phyloP scores from a whole-genome alignment of 148 eudicot species.

The Amaranthus palmeri region DNA sequence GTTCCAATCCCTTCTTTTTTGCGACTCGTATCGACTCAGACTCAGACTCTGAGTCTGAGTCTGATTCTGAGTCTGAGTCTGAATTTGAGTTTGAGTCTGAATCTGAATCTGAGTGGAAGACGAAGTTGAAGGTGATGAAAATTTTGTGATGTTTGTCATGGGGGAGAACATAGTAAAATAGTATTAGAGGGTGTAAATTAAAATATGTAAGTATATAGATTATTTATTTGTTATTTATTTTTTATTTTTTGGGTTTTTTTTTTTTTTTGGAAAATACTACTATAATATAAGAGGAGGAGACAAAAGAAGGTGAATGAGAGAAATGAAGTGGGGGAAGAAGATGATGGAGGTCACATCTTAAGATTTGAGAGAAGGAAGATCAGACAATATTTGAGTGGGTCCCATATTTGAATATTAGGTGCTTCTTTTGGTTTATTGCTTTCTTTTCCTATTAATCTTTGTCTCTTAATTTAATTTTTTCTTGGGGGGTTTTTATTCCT shows the following conservation, averaged over 20 bases:
- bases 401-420: constrained; percentile 26
- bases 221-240: background rate
- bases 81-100: background rate
- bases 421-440: constrained; percentile 33
- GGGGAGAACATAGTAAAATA: background rate
- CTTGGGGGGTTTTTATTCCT: too few species aligned
- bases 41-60: constrained; percentile 14
- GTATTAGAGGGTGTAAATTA: constrained; percentile 1
- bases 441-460: constrained; percentile 16
- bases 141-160: constrained; percentile 20
- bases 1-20: constrained; percentile 79
- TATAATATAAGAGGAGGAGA: constrained; percentile 14
- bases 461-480: background rate
- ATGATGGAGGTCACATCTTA: constrained; percentile 35
- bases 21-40: constrained; percentile 71
- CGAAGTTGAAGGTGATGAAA: background rate
- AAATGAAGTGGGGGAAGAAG: constrained; percentile 17
- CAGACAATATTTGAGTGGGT: constrained; percentile 28
- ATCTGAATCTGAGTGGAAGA: background rate
- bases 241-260: background rate
- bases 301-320: constrained; percentile 31
- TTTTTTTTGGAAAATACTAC: background rate
- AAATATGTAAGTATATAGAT: background rate
- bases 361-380: constrained; percentile 22
- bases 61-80: background rate